phyloP scores from a whole-genome alignment of 1,139 yeast genomes.

The Diutina siamensis region DNA sequence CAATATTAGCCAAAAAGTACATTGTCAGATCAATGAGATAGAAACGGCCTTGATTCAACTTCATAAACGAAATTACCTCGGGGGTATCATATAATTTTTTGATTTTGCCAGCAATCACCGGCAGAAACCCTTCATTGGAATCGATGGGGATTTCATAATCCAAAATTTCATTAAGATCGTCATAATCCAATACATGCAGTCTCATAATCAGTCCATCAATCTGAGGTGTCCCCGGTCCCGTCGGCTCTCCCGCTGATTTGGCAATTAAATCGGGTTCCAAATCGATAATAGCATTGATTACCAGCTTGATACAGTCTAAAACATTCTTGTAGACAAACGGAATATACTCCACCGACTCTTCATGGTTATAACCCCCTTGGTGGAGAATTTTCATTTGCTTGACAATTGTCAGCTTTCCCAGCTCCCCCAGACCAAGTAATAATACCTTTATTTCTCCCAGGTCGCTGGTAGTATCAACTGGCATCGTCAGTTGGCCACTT shows the following conservation, averaged over 20 bases:
- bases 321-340: constrained; percentile 63
- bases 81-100: constrained; percentile 41
- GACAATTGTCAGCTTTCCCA: constrained; percentile 67
- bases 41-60: constrained; percentile 58
- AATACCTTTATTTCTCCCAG: constrained; percentile 43
- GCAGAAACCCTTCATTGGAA: constrained; percentile 34
- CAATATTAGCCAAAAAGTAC: constrained; percentile 62
- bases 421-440: constrained; percentile 67
- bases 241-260: background rate
- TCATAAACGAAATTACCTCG: constrained; percentile 45
- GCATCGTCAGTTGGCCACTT: background rate
- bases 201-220: constrained; percentile 5
- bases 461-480: background rate
- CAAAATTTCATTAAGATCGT: constrained; percentile 37
- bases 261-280: constrained; percentile 35
- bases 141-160: constrained; percentile 36
- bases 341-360: constrained; percentile 53
- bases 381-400: constrained; percentile 68
- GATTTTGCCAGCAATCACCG: constrained; percentile 33
- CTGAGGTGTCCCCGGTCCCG: constrained; percentile 1
- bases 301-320: constrained; percentile 52
- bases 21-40: constrained; percentile 81
- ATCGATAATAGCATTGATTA: constrained; percentile 45
- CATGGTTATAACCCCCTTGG: constrained; percentile 54
- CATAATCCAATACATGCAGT: constrained; percentile 17